phyloP scores from a whole-genome alignment of 2,329 filamentous ascomycete species.

The Penicillium sp. region DNA sequence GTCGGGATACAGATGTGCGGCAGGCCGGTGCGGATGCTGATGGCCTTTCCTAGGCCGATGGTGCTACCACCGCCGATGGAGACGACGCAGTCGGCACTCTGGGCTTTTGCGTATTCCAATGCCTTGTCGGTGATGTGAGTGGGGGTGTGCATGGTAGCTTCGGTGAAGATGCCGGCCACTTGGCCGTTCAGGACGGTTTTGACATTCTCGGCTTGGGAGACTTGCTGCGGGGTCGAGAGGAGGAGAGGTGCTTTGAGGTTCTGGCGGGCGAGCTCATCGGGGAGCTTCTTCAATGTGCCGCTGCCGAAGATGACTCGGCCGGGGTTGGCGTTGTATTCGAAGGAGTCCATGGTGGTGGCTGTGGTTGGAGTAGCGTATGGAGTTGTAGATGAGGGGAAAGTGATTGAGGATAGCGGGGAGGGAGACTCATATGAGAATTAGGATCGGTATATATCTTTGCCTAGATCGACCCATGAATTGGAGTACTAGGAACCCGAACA shows the following conservation, averaged over 20 bases:
- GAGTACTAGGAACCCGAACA: too few relatives aligned
- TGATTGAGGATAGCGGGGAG: too few relatives aligned
- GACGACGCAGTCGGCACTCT: conserved; percentile 48
- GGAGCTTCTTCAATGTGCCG: conserved; percentile 46
- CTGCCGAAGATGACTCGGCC: conserved; percentile 50
- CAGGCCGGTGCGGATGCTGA: conserved; percentile 46
- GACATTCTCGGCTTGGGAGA: conserved; percentile 40
- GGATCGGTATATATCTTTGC: too few relatives aligned
- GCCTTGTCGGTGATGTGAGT: conserved; percentile 50
- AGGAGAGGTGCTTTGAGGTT: conserved; percentile 46
- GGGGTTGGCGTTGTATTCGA: conserved; percentile 50
- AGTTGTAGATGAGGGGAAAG: too few relatives aligned
- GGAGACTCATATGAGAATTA: too few relatives aligned
- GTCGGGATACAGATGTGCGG: conserved; percentile 55
- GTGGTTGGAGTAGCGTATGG: too few relatives aligned
- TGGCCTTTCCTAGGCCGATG: conserved; percentile 54
- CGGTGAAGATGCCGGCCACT: conserved; percentile 46
- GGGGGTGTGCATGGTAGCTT: conserved; percentile 58
- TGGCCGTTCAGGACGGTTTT: conserved; percentile 39
- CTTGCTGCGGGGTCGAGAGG: conserved; percentile 49
- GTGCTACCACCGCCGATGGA: conserved; percentile 57
- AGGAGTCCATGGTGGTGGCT: too few relatives aligned
- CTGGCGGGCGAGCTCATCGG: conserved; percentile 38
- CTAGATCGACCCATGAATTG: too few relatives aligned
- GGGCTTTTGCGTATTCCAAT: conserved; percentile 38